Percentiles rank a stretch among this genome's conserved stretches.
Conservation (phyloP, 441 rosid genomes). For the Isatis lusitanica region DNA sequence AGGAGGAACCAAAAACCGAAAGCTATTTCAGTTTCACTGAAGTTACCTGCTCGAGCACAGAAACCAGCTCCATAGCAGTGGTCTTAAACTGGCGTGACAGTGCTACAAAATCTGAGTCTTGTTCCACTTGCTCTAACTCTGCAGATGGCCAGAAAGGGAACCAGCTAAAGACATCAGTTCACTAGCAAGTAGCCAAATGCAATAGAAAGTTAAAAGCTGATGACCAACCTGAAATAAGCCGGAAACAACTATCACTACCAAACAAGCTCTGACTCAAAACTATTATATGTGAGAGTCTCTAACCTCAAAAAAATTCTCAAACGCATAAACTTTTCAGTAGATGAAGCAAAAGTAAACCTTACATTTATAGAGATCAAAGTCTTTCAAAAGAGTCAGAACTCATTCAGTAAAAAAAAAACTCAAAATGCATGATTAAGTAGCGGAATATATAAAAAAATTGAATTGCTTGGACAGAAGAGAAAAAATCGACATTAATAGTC, state of each 20-base stretch:
- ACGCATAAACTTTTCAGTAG: background rate
- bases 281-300: slow-evolving; percentile 4
- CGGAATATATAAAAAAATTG: background rate
- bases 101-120: slow-evolving; percentile 78
- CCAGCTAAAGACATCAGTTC: slow-evolving; percentile 31
- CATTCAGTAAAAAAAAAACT: background rate
- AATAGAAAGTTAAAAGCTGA: slow-evolving; percentile 15
- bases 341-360: background rate
- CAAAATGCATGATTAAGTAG: background rate
- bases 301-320: background rate
- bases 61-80: slow-evolving; percentile 92
- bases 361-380: background rate
- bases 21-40: background rate
- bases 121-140: slow-evolving; percentile 96
- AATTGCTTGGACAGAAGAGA: slow-evolving; percentile 1
- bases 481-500: background rate
- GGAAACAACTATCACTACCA: background rate
- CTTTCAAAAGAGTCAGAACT: slow-evolving; percentile 8
- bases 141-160: slow-evolving; percentile 32
- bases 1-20: slow-evolving; percentile 19
- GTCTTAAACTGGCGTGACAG: slow-evolving; percentile 92
- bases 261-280: background rate
- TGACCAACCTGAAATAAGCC: slow-evolving; percentile 23
- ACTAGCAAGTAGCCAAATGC: slow-evolving; percentile 14
- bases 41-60: slow-evolving; percentile 90